These are phyloP conservation scores for Colletotrichum sp. DNA, from an alignment of 2,329 filamentous ascomycete genomes.

Conservation along the genomic window DNA sequence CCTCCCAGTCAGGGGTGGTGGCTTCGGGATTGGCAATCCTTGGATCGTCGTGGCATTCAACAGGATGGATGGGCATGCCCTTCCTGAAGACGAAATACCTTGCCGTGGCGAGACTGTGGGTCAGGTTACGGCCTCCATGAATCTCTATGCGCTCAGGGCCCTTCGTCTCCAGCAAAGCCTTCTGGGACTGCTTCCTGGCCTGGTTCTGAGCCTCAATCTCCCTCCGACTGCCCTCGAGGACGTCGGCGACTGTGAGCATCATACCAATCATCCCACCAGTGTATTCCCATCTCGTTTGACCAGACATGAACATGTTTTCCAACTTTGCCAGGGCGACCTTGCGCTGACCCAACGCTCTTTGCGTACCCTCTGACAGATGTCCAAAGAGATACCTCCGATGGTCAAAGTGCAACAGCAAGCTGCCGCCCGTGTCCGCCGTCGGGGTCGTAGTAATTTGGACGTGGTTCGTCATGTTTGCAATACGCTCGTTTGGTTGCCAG, in stretches of 20 bases:
- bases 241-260: slow-evolving; percentile 82
- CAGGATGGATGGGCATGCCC: slow-evolving; percentile 73
- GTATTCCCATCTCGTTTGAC: slow-evolving; percentile 75
- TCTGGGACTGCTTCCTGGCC: slow-evolving; percentile 43
- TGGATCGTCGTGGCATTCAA: slow-evolving; percentile 65
- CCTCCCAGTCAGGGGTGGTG: slow-evolving; percentile 71
- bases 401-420: slow-evolving; percentile 79
- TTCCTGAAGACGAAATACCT: slow-evolving; percentile 87
- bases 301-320: slow-evolving; percentile 83
- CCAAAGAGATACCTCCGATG: slow-evolving; percentile 86
- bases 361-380: slow-evolving; percentile 81
- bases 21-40: slow-evolving; percentile 43
- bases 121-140: slow-evolving; percentile 81
- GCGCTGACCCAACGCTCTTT: slow-evolving; percentile 75
- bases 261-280: slow-evolving; percentile 85
- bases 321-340: slow-evolving; percentile 69
- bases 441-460: slow-evolving; percentile 81
- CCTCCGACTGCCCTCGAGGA: slow-evolving; percentile 53
- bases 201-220: slow-evolving; percentile 42
- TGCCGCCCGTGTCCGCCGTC: slow-evolving; percentile 87
- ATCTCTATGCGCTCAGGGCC: slow-evolving; percentile 44
- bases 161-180: slow-evolving; percentile 26
- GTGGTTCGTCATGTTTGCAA: slow-evolving; percentile 69
- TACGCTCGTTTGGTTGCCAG: not conserved
- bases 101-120: slow-evolving; percentile 80